Conservation (phyloP, 768 basidiomycete species). For the Kondoa subrosea region DNA sequence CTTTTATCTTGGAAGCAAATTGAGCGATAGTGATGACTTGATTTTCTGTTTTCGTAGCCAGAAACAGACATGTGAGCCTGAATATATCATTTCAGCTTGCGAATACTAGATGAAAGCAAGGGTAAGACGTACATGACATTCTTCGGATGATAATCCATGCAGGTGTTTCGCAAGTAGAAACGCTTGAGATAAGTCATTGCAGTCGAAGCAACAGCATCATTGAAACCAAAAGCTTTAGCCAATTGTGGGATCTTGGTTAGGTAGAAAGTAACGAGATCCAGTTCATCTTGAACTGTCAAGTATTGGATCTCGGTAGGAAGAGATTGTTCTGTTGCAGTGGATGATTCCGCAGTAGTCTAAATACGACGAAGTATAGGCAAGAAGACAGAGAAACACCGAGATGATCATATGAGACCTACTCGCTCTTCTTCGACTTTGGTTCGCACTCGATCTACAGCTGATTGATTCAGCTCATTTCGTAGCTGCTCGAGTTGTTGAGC, state of each 20-base stretch:
- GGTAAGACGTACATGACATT: constrained; percentile 92
- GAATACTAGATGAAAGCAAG: background rate
- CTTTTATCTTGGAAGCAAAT: constrained; percentile 67
- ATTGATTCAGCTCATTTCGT: constrained; percentile 52
- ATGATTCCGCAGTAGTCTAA: constrained; percentile 26
- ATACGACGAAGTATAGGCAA: constrained; percentile 26
- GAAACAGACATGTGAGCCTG: constrained; percentile 87
- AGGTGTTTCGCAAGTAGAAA: constrained; percentile 92
- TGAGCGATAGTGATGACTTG: constrained; percentile 70
- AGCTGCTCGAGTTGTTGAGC: constrained; percentile 45
- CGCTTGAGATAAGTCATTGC: constrained; percentile 82
- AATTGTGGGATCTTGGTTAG: constrained; percentile 67
- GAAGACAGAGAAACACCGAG: constrained; percentile 17
- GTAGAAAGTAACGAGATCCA: constrained; percentile 73
- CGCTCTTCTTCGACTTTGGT: constrained; percentile 57
- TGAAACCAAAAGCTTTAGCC: constrained; percentile 62
- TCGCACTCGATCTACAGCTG: constrained; percentile 59
- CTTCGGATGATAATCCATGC: constrained; percentile 99
- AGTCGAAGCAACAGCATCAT: constrained; percentile 83
- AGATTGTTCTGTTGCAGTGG: constrained; percentile 51
- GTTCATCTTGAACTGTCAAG: constrained; percentile 64
- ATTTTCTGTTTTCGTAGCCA: constrained; percentile 96
- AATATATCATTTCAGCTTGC: constrained; percentile 1
- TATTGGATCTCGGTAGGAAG: constrained; percentile 45
- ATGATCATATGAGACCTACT: background rate